These are phyloP conservation scores for Clarireedia sp. DNA, from an alignment of 2,329 filamentous ascomycete species.

Conservation along the genomic window DNA sequence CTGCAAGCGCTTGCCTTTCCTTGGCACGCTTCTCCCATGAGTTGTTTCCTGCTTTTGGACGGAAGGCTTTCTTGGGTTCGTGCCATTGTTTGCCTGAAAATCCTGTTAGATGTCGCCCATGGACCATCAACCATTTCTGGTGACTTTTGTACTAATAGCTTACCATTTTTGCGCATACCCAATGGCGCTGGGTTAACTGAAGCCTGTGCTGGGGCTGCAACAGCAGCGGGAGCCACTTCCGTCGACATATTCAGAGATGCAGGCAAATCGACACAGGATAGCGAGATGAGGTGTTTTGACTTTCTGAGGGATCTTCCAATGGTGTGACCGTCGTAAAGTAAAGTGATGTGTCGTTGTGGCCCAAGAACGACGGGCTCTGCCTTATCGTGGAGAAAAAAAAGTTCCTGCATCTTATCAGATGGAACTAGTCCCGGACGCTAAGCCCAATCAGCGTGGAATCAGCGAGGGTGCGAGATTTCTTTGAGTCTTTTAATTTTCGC, in stretches of 20 bases:
- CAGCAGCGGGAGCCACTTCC: conserved; percentile 13
- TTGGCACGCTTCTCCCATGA: conserved; percentile 72
- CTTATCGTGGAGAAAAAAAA: background rate
- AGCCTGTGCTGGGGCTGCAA: background rate
- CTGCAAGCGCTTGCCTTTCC: conserved; percentile 56
- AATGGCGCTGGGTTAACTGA: conserved; percentile 3
- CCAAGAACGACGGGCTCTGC: background rate
- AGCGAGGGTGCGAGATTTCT: background rate
- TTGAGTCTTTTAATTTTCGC: background rate
- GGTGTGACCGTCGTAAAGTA: background rate
- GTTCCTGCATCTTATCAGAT: background rate
- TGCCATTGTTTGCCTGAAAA: conserved; percentile 89
- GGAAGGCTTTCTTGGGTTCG: conserved; percentile 71
- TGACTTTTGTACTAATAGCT: background rate
- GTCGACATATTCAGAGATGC: conserved; percentile 19
- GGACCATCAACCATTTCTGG: background rate
- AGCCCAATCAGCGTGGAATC: background rate
- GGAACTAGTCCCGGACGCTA: background rate
- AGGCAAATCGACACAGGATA: background rate
- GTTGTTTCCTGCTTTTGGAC: conserved; percentile 68
- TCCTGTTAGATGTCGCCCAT: conserved; percentile 14
- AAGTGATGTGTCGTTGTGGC: background rate
- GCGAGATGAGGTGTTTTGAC: background rate
- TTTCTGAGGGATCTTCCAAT: background rate
- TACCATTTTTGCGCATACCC: conserved; percentile 82